Conservation (phyloP, 768 basidiomycete species). For the Lactarius vividus region DNA sequence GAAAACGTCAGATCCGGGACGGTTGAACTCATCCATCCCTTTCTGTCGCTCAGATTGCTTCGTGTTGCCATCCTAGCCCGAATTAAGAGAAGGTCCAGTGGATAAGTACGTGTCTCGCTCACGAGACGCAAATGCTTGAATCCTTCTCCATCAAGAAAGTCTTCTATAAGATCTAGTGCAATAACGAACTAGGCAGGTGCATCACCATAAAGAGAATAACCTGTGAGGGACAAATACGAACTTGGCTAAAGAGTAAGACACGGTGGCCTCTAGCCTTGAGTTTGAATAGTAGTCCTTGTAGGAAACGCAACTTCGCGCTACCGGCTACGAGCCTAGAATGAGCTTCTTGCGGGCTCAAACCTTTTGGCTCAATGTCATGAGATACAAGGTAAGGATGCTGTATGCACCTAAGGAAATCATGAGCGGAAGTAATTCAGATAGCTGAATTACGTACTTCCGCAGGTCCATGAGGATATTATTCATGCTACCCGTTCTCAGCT, state of each 20-base stretch:
- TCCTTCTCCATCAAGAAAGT: constrained; percentile 81
- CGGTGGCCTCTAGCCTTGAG: constrained; percentile 84
- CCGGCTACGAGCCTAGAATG: constrained; percentile 81
- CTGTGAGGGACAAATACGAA: constrained; percentile 34
- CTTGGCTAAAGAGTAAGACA: constrained; percentile 90
- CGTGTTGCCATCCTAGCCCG: constrained; percentile 78
- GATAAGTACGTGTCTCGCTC: constrained; percentile 28
- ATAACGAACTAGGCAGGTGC: constrained; percentile 70
- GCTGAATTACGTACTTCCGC: constrained; percentile 58
- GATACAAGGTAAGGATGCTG: constrained; percentile 91
- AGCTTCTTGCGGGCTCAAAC: constrained; percentile 52
- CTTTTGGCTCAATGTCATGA: constrained; percentile 72
- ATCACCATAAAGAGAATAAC: neutral
- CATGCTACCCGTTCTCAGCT: constrained; percentile 51
- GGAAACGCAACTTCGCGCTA: constrained; percentile 79
- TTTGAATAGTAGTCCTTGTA: constrained; percentile 77
- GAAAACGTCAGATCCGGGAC: constrained; percentile 79
- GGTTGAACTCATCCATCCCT: constrained; percentile 94
- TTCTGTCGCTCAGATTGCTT: constrained; percentile 85
- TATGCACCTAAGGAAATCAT: constrained; percentile 55
- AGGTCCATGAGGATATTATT: constrained; percentile 88
- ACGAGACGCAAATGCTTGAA: constrained; percentile 79
- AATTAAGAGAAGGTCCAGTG: constrained; percentile 15
- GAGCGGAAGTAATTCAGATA: neutral
- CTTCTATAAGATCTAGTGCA: constrained; percentile 82